Evolutionary conservation across 2,329 filamentous ascomycete species (phyloP).

Genomic region (Leptosphaerulina australis): DNA sequence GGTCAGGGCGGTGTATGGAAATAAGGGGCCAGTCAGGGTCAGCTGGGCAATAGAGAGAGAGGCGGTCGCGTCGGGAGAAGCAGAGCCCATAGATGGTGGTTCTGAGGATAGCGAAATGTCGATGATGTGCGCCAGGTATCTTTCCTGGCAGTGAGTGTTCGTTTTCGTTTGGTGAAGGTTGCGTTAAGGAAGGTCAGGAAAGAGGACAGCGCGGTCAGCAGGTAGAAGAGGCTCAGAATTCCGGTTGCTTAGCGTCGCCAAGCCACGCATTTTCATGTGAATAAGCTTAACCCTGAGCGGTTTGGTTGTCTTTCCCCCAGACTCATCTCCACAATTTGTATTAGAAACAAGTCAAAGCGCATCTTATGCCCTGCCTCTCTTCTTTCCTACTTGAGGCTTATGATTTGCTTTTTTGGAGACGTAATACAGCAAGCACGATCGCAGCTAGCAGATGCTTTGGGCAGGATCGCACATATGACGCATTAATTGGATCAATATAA

Average conservation of each 20-base stretch:
- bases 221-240: constrained; percentile 24
- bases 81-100: constrained; percentile 55
- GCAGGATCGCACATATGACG: constrained; percentile 19
- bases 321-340: constrained; percentile 17
- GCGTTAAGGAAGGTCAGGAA: constrained; percentile 26
- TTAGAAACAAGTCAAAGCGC: constrained; percentile 6
- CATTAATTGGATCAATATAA: constrained; percentile 16
- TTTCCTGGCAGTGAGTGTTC: constrained; percentile 34
- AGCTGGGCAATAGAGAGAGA: constrained; percentile 37
- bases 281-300: constrained; percentile 27
- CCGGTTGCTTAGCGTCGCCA: constrained; percentile 25
- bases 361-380: constrained; percentile 12
- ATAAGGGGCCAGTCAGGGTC: constrained; percentile 44
- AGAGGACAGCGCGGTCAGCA: constrained; percentile 26
- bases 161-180: constrained; percentile 23
- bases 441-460: constrained; percentile 3
- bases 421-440: background rate
- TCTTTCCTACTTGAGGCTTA: background rate
- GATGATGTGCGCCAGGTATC: constrained; percentile 38
- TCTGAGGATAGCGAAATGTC: constrained; percentile 29
- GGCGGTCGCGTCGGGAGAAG: constrained; percentile 43
- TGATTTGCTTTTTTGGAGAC: constrained; percentile 2
- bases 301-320: constrained; percentile 24
- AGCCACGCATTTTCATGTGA: constrained; percentile 30
- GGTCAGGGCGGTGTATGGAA: constrained; percentile 44